Evolutionary conservation across 345 rosid genomes (phyloP).

Genomic region (Raphanus raphanistrum): DNA sequence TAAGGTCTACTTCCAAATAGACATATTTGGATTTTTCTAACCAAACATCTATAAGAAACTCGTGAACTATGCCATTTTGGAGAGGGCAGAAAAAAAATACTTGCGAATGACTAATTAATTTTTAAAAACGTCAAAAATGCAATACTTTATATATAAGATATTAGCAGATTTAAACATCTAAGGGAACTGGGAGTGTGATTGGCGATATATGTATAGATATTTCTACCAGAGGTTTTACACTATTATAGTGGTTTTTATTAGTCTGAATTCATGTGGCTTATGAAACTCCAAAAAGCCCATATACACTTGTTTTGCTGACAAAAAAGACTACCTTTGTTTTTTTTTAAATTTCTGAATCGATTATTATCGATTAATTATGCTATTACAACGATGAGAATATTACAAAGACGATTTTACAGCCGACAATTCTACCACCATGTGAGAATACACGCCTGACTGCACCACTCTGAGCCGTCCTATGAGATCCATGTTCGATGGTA

Average conservation of each 20-base stretch:
- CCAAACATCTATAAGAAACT: conserved; percentile 2
- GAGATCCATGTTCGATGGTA: too few species aligned
- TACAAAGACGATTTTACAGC: too few species aligned
- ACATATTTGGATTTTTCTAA: conserved; percentile 12
- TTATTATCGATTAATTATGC: too few species aligned
- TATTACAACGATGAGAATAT: too few species aligned
- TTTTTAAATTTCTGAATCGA: too few species aligned
- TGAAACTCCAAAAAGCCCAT: neutral
- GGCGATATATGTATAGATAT: neutral
- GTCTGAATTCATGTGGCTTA: neutral
- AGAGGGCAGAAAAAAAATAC: neutral
- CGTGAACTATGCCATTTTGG: neutral
- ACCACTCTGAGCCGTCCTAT: too few species aligned
- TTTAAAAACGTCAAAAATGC: neutral
- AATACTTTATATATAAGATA: neutral
- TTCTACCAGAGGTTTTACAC: neutral
- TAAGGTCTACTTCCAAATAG: conserved; percentile 14
- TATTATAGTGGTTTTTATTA: neutral
- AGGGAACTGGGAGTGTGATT: neutral
- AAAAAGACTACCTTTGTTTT: neutral
- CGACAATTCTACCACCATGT: too few species aligned
- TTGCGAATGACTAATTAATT: neutral
- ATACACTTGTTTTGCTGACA: neutral
- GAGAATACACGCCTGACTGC: too few species aligned
- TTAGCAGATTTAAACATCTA: neutral